These are phyloP conservation scores for Phaeotremella fagi DNA, from an alignment of 768 basidiomycete species.

Conservation along the genomic window DNA sequence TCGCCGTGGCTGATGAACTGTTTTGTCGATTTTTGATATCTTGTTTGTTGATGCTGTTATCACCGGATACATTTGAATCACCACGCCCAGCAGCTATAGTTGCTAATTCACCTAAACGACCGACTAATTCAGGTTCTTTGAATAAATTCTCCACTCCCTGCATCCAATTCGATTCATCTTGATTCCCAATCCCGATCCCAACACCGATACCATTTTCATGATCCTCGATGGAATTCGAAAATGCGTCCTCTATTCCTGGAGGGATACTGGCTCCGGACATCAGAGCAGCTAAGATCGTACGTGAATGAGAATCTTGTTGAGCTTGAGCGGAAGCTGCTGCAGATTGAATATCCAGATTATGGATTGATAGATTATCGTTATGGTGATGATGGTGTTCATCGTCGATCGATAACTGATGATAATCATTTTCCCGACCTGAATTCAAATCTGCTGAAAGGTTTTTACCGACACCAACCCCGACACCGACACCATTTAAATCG, in stretches of 20 bases:
- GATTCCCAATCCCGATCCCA: constrained; percentile 8
- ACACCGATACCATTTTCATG: no score
- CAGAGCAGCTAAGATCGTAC: constrained; percentile 37
- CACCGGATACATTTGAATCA: background rate
- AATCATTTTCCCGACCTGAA: constrained; percentile 2
- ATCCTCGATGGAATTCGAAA: background rate
- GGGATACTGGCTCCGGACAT: constrained; percentile 28
- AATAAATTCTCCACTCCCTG: constrained; percentile 28
- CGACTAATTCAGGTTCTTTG: constrained; percentile 24
- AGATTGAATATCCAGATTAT: background rate
- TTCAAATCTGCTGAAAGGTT: no score
- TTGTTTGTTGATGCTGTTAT: background rate
- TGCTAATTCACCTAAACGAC: constrained; percentile 37
- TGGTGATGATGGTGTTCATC: background rate
- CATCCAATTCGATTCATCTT: constrained; percentile 25
- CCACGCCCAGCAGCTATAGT: constrained; percentile 28
- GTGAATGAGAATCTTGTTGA: constrained; percentile 15
- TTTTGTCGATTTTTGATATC: background rate
- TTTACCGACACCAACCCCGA: no score
- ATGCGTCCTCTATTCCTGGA: constrained; percentile 11
- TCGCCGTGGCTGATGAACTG: constrained; percentile 10
- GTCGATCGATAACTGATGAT: background rate
- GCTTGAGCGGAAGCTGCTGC: constrained; percentile 6
- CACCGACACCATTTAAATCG: no score
- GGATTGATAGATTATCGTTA: background rate